Conservation (phyloP, 1,284 basidiomycete genomes). For the Cryptococcus sp. region DNA sequence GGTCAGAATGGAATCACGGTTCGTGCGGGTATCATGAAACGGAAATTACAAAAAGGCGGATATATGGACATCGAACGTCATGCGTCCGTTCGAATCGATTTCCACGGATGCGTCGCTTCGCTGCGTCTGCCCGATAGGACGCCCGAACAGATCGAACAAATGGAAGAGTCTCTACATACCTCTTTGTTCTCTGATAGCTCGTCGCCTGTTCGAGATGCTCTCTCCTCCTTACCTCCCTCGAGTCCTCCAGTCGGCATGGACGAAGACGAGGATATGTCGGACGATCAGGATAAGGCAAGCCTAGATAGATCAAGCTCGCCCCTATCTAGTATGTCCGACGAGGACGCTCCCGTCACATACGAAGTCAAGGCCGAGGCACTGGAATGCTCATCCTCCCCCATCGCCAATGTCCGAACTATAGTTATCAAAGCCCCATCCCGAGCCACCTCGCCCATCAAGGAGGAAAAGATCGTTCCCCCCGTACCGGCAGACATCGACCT, state of each 20-base stretch:
- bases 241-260: conserved; percentile 3
- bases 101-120: conserved; percentile 33
- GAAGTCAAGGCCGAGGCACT: conserved; percentile 4
- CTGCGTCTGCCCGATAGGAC: conserved; percentile 7
- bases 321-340: conserved; percentile 9
- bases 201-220: conserved; percentile 9
- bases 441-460: background rate
- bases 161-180: conserved; percentile 7
- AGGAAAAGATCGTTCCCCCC: conserved; percentile 6
- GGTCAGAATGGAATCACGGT: conserved; percentile 47
- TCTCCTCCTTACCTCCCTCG: conserved; percentile 7
- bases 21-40: conserved; percentile 4
- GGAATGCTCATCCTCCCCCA: no score
- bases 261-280: conserved; percentile 2
- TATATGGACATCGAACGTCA: conserved; percentile 11
- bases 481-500: conserved; percentile 37
- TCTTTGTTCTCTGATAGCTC: conserved; percentile 10
- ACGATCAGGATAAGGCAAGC: background rate
- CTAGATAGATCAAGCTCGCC: conserved; percentile 13
- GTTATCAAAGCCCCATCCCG: background rate
- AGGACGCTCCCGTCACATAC: background rate
- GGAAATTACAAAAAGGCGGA: conserved; percentile 21
- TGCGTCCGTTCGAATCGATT: conserved; percentile 29
- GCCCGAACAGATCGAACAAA: background rate
- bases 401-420: no score